These are phyloP conservation scores for Penicillium macrosclerotiorum DNA, from an alignment of 495 filamentous ascomycete species.

Conservation along the genomic window DNA sequence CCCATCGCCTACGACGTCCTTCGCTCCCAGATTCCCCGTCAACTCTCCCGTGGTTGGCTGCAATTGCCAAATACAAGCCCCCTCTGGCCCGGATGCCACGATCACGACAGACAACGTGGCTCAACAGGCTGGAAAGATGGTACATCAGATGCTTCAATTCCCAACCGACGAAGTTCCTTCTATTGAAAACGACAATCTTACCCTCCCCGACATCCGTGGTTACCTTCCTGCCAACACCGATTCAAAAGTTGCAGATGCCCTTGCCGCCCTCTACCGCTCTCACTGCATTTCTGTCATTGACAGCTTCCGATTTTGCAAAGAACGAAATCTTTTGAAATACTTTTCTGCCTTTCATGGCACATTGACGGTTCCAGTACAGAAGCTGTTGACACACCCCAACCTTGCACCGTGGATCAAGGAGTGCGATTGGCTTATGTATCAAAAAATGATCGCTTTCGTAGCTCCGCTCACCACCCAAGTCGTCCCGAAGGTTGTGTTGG, in stretches of 20 bases:
- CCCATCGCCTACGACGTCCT: constrained; percentile 56
- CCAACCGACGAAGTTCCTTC: constrained; percentile 49
- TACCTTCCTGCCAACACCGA: constrained; percentile 77
- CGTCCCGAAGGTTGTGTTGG: constrained; percentile 76
- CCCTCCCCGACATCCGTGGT: constrained; percentile 72
- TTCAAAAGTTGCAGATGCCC: constrained; percentile 72
- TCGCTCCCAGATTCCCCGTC: constrained; percentile 30
- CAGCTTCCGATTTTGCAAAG: constrained; percentile 90
- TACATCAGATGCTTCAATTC: constrained; percentile 66
- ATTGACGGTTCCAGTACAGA: constrained; percentile 95
- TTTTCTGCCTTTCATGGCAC: constrained; percentile 95
- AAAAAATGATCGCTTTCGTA: constrained; percentile 90
- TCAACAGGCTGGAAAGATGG: constrained; percentile 51
- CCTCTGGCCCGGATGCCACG: constrained; percentile 19
- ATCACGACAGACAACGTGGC: constrained; percentile 44
- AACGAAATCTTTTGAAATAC: constrained; percentile 92
- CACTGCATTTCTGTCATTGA: constrained; percentile 95
- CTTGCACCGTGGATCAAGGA: constrained; percentile 91
- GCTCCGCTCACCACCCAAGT: constrained; percentile 83
- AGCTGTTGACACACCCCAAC: constrained; percentile 76
- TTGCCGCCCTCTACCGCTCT: constrained; percentile 83
- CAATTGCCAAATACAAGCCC: constrained; percentile 24
- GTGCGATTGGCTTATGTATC: constrained; percentile 93
- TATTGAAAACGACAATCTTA: constrained; percentile 64
- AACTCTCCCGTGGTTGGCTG: constrained; percentile 24